Evolutionary conservation across 176 grass and related monocot genomes (phyloP).

Genomic region (Oryza brachyantha): DNA sequence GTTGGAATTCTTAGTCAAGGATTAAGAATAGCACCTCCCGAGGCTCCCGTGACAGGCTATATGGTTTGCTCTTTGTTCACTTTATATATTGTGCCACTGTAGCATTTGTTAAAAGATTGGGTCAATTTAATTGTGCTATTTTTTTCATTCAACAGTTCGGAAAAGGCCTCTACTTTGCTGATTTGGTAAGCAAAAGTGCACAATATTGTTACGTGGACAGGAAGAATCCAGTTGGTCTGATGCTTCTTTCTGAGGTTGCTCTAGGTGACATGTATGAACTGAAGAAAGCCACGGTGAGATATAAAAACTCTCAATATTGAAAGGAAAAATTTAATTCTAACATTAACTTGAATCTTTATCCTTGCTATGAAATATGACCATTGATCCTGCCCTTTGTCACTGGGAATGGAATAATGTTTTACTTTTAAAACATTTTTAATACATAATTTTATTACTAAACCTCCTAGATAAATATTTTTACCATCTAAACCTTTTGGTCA

Average conservation of each 20-base stretch:
- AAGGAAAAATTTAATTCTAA: not conserved
- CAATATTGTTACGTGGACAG: slow-evolving; percentile 89
- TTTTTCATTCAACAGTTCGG: slow-evolving; percentile 66
- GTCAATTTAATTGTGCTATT: slow-evolving; percentile 31
- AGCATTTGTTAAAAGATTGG: not conserved
- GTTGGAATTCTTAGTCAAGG: slow-evolving; percentile 97
- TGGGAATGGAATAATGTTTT: too few relatives aligned
- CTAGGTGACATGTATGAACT: slow-evolving; percentile 85
- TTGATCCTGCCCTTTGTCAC: not conserved
- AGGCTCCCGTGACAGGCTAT: slow-evolving; percentile 87
- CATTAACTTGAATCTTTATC: not conserved
- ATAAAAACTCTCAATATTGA: slow-evolving; percentile 4
- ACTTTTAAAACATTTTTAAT: too few relatives aligned
- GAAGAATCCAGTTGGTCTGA: slow-evolving; percentile 78
- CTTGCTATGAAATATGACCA: not conserved
- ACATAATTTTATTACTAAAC: too few relatives aligned
- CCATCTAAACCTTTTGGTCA: too few relatives aligned
- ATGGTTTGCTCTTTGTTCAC: slow-evolving; percentile 55
- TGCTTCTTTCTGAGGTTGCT: slow-evolving; percentile 97
- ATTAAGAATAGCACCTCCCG: slow-evolving; percentile 92
- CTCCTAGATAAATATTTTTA: too few relatives aligned
- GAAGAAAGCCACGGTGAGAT: slow-evolving; percentile 81
- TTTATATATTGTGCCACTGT: not conserved
- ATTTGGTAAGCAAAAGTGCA: slow-evolving; percentile 94
- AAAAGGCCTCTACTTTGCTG: slow-evolving; percentile 95